Percentiles rank a stretch among this genome's conserved stretches.
Conservation (phyloP, 805 yeast genomes). For the Wickerhamomyces queroliae region DNA sequence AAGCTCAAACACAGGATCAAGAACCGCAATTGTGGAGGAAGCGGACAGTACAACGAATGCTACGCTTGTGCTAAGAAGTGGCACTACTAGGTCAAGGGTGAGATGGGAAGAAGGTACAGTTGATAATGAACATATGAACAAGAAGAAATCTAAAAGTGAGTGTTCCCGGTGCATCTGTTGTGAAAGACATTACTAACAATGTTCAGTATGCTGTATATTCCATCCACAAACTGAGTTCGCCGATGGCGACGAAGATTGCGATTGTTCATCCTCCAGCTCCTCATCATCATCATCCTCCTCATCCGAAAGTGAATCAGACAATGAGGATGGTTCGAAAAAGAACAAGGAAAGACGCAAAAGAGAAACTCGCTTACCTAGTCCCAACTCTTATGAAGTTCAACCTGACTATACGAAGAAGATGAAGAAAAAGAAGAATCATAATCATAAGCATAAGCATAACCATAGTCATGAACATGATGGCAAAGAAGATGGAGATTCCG, state of each 20-base stretch:
- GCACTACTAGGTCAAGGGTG: slow-evolving; percentile 43
- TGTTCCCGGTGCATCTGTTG: neutral
- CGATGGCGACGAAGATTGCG: slow-evolving; percentile 34
- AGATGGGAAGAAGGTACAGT: slow-evolving; percentile 82
- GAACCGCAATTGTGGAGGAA: neutral
- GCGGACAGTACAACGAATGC: neutral
- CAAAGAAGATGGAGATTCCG: neutral
- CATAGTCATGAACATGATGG: slow-evolving; percentile 5
- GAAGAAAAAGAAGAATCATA: slow-evolving; percentile 8
- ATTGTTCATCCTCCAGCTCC: slow-evolving; percentile 18
- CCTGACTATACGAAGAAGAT: slow-evolving; percentile 49
- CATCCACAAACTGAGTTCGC: slow-evolving; percentile 68
- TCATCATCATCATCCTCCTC: slow-evolving; percentile 24
- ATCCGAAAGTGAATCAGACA: slow-evolving; percentile 34
- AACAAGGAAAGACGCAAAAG: slow-evolving; percentile 27
- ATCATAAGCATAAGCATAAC: slow-evolving; percentile 1
- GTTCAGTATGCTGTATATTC: slow-evolving; percentile 67
- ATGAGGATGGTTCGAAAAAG: slow-evolving; percentile 21
- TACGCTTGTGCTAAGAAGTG: slow-evolving; percentile 1
- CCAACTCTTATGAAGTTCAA: slow-evolving; percentile 86
- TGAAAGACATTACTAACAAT: neutral
- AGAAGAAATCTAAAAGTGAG: slow-evolving; percentile 76
- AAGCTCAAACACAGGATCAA: no score
- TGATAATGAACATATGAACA: slow-evolving; percentile 85
- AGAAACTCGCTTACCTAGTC: slow-evolving; percentile 33